These are phyloP conservation scores for Monilinia aucupariae DNA, from an alignment of 2,329 filamentous ascomycete species.

Conservation along the genomic window DNA sequence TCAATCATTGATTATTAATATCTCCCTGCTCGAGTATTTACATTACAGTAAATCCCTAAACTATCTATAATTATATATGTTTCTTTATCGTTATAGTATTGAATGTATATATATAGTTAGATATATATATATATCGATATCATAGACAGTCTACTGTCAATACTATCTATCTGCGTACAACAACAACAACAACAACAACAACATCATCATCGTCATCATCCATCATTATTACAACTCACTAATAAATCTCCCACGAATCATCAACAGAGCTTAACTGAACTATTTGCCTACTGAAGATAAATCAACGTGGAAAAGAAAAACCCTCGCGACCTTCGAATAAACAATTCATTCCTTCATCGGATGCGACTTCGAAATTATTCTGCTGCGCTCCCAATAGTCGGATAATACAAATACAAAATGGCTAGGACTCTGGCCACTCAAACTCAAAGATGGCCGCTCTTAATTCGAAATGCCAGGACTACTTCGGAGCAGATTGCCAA, in stretches of 20 bases:
- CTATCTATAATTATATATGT: not conserved
- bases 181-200: too few relatives aligned
- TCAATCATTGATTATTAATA: too few relatives aligned
- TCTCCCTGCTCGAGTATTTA: too few relatives aligned
- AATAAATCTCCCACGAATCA: not conserved
- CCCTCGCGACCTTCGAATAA: not conserved
- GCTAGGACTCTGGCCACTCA: constrained; percentile 15
- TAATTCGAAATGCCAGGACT: constrained; percentile 51
- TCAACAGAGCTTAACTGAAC: not conserved
- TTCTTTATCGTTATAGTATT: not conserved
- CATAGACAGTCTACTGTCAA: too few relatives aligned
- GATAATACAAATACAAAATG: constrained; percentile 1
- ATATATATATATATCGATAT: too few relatives aligned
- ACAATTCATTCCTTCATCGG: not conserved
- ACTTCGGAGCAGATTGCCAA: constrained; percentile 51
- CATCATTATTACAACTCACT: not conserved
- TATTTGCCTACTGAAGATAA: not conserved
- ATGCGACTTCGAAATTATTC: not conserved
- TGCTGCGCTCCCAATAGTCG: not conserved
- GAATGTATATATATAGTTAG: not conserved
- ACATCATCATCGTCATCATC: not conserved
- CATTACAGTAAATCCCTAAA: too few relatives aligned
- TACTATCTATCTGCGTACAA: too few relatives aligned
- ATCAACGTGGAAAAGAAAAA: not conserved
- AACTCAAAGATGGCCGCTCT: constrained; percentile 42